These are phyloP conservation scores for Veloporphyrellus conicus DNA, from an alignment of 1,284 basidiomycete genomes.

Conservation along the genomic window DNA sequence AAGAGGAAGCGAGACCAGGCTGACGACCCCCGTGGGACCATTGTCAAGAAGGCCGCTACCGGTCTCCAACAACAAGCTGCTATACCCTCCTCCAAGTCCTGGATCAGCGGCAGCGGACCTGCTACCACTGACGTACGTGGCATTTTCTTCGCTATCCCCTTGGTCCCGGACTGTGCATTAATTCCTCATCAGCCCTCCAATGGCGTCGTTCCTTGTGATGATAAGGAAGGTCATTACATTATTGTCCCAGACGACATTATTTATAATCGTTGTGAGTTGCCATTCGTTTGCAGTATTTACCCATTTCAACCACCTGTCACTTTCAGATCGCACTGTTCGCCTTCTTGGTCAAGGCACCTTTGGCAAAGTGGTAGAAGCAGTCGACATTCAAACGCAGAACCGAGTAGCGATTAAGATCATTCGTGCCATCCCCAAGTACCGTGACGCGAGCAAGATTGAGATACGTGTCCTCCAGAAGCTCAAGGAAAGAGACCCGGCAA, in stretches of 20 bases:
- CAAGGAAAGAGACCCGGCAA: slow-evolving; percentile 85
- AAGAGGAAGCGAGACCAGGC: slow-evolving; percentile 70
- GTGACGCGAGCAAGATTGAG: slow-evolving; percentile 98
- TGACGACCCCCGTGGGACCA: slow-evolving; percentile 62
- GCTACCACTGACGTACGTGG: slow-evolving; percentile 59
- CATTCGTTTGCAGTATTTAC: neutral
- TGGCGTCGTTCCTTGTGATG: slow-evolving; percentile 71
- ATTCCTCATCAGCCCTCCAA: slow-evolving; percentile 49
- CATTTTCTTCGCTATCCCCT: slow-evolving; percentile 20
- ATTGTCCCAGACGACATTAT: slow-evolving; percentile 88
- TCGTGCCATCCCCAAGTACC: slow-evolving; percentile 92
- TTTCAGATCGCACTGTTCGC: slow-evolving; percentile 80
- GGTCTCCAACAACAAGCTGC: slow-evolving; percentile 46
- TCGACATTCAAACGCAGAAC: slow-evolving; percentile 73
- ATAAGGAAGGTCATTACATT: slow-evolving; percentile 94
- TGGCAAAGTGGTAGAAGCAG: slow-evolving; percentile 96
- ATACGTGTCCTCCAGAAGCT: slow-evolving; percentile 91
- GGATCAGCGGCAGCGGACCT: slow-evolving; percentile 58
- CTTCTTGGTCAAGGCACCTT: slow-evolving; percentile 97
- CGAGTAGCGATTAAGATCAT: slow-evolving; percentile 99
- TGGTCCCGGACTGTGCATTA: slow-evolving; percentile 18
- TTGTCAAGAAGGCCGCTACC: slow-evolving; percentile 55
- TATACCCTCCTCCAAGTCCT: slow-evolving; percentile 51
- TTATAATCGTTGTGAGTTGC: slow-evolving; percentile 68
- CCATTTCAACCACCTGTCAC: slow-evolving; percentile 21